These are phyloP conservation scores for Nakaseomyces glabratus DNA, from an alignment of 1,139 yeast species.

Conservation along the genomic window DNA sequence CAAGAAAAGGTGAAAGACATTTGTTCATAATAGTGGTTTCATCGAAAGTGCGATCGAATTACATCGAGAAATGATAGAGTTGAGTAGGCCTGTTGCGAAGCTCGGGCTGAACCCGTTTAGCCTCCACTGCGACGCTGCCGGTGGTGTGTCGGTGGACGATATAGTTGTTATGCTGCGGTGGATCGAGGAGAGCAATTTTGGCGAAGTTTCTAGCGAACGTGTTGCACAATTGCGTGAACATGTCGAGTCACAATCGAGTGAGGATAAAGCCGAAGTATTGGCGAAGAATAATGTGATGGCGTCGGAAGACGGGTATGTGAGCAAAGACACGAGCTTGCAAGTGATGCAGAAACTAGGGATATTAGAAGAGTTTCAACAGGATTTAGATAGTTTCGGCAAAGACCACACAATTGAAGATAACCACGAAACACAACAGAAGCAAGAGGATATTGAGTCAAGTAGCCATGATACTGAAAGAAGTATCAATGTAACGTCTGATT, in stretches of 20 bases:
- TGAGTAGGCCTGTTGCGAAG: slow-evolving; percentile 1
- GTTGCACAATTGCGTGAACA: slow-evolving; percentile 4
- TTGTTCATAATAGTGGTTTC: too few relatives aligned
- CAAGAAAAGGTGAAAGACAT: too few relatives aligned
- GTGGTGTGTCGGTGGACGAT: slow-evolving; percentile 1
- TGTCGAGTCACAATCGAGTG: too few relatives aligned
- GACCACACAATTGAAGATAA: not conserved
- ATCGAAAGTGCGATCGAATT: too few relatives aligned
- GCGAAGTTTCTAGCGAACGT: not conserved
- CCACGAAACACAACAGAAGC: not conserved
- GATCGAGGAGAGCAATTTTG: not conserved
- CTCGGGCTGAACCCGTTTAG: too few relatives aligned
- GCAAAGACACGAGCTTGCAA: not conserved
- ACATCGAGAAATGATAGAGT: slow-evolving; percentile 4
- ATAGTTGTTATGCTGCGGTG: slow-evolving; percentile 1
- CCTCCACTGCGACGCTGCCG: not conserved
- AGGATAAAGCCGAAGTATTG: not conserved
- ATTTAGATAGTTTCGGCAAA: slow-evolving; percentile 2
- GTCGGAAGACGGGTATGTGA: slow-evolving; percentile 1
- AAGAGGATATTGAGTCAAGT: too few relatives aligned
- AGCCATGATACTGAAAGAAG: too few relatives aligned
- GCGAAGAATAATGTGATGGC: not conserved
- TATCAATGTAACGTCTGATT: slow-evolving; percentile 1
- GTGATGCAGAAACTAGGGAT: slow-evolving; percentile 4
- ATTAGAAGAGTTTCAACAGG: slow-evolving; percentile 2